A percentile compares a stretch with the other conserved stretches of the same genome.
These are phyloP conservation scores for Apocynum venetum DNA, from an alignment of 257 asterid species.

Conservation along the genomic window DNA sequence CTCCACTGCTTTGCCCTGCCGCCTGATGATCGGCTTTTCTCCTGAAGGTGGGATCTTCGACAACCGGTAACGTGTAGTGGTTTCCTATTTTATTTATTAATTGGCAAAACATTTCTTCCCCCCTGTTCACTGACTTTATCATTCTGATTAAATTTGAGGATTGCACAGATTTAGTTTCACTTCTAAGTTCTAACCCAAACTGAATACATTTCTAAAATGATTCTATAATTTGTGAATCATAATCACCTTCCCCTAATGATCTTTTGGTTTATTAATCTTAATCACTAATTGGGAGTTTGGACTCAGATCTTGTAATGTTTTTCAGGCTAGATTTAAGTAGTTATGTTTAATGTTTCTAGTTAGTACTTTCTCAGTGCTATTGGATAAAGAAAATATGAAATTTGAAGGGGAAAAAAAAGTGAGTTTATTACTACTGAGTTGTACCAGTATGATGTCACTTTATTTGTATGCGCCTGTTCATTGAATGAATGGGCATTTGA, in stretches of 20 bases:
- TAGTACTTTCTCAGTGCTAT: background rate
- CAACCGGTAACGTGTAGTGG: background rate
- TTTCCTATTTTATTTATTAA: background rate
- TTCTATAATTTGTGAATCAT: slow-evolving; percentile 11
- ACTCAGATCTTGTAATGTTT: background rate
- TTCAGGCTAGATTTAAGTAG: background rate
- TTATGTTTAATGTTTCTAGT: background rate
- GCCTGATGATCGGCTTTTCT: background rate
- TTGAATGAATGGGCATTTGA: background rate
- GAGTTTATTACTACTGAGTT: background rate
- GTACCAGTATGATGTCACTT: background rate
- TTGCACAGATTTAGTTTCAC: background rate
- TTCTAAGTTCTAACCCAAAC: too few relatives aligned
- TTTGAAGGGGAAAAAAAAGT: too few relatives aligned
- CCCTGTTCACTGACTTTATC: background rate
- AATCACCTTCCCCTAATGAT: background rate
- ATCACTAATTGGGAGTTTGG: background rate
- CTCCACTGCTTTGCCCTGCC: background rate
- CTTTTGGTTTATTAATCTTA: background rate
- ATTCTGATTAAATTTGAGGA: background rate
- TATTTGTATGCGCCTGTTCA: background rate
- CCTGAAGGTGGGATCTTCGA: background rate
- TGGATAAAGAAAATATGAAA: background rate
- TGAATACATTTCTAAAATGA: background rate
- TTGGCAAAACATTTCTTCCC: background rate